Evolutionary conservation across 2,329 filamentous ascomycete species (phyloP), one percentile per base, ranked within the genome.

Genomic region (Clonostachys rhizophaga): DNA sequence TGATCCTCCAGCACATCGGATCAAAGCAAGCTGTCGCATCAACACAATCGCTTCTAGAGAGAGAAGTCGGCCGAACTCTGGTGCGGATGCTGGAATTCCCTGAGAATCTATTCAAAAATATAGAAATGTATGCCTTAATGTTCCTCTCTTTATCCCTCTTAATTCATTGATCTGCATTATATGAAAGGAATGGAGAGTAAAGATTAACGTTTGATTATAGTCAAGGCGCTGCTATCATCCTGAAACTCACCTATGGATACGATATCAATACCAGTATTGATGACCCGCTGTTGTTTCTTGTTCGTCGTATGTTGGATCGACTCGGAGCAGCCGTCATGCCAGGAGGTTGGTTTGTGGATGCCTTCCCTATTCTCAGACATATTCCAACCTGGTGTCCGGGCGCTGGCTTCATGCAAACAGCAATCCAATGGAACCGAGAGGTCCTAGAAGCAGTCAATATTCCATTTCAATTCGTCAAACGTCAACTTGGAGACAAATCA

Each of bases 1-100:
- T 60, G 6, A 47, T 63, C 20, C 59, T 62, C 33, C 59, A 61
- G 24, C 49, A 60, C 17, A 39, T 62, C 33, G 60, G 59, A 0
- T 61, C 60, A 2, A 58, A 54, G 39, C 24, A 30, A 30, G 24
- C 24, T 30, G 24, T 30, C 24, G 35, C 40, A 2, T 40, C 49
- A 10, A 47, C 49, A 0, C 34, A 45, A 6, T 45, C 41, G 2
- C 62, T 59, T 10, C 40, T 48, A 33, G 41, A 47, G 10, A 48
- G 12, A 55, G 2, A 61, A 63, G 37, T 56, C 56, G 2, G 52
- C 4, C 55, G 61, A 1, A 51, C 60, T 17, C 47, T 63, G 7
- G 33, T 56, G 3, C 49, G 57, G 2, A 39, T 50, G 0, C 17
- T 63, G 3, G 45, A 60, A 3, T 43, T 51, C 11, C 61, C 61